Evolutionary conservation across 2,329 filamentous ascomycete genomes (phyloP), one percentile per base, ranked within the genome.

Genomic region (Alternaria gansuensis): DNA sequence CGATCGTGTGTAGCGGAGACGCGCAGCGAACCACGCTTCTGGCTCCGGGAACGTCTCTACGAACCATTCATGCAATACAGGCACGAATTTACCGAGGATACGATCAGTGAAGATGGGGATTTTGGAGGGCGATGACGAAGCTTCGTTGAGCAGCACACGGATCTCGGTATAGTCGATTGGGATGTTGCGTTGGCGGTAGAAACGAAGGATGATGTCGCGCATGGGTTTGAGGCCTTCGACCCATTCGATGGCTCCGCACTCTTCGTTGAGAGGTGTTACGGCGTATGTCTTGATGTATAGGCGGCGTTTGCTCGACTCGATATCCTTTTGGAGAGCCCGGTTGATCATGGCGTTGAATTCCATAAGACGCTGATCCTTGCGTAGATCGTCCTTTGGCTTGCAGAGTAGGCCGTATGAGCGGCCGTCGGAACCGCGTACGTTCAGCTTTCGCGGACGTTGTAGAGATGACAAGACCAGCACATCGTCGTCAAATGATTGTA

Each of bases 281-380:
- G 92, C 93, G 70, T 99, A 99, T 0, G 95, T 99, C 73, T 93
- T 93, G 78, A 99, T 97, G 54, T 78, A 77, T 54, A 99, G 84
- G 65, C 95, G 91, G 14, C 95, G 87, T 75, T 92, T 90, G 77
- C 91, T 96, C 14, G 93, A 91, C 74, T 97, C 93, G 2, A 93
- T 89, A 71, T 98, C 93, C 62, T 91, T 88, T 74, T 97, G 97
- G 56, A 99, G 80, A 3, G 94, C 92, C 59, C 95, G 87, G 75
- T 99, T 99, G 81, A 99, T 98, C 87, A 98, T 95, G 44, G 90
- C 88, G 75, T 98, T 99, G 82, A 99, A 99, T 75, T 99, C 96
- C 93, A 99, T 99, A 21, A 99, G 87, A 51, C 95, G 92, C 77
- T 98, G 94, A 71, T 99, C 96, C 66, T 96, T 99, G 50, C 95